Evolutionary conservation across 768 basidiomycete species (phyloP).

Genomic region (Cubamyces sp.): DNA sequence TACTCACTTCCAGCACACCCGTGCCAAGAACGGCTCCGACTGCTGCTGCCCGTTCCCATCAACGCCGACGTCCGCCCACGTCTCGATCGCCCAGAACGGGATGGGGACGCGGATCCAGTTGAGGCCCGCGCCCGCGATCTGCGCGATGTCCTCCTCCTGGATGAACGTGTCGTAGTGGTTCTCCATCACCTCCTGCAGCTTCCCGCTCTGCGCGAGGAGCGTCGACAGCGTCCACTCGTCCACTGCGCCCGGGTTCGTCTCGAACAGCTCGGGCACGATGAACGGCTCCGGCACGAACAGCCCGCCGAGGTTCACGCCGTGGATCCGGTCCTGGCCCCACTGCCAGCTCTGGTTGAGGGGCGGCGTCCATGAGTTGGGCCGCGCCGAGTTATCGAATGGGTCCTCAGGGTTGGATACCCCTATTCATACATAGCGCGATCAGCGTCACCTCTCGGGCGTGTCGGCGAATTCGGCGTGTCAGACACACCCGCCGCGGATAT

Average conservation of each 20-base stretch:
- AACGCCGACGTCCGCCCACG: slow-evolving; percentile 49
- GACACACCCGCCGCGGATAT: neutral
- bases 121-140: slow-evolving; percentile 61
- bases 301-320: slow-evolving; percentile 76
- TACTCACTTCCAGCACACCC: slow-evolving; percentile 71
- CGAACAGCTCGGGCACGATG: slow-evolving; percentile 66
- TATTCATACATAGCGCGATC: slow-evolving; percentile 30
- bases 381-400: slow-evolving; percentile 77
- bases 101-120: slow-evolving; percentile 85
- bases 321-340: slow-evolving; percentile 63
- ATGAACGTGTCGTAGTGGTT: slow-evolving; percentile 85
- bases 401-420: slow-evolving; percentile 70
- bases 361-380: slow-evolving; percentile 80
- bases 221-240: slow-evolving; percentile 73
- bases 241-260: slow-evolving; percentile 49
- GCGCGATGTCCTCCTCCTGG: slow-evolving; percentile 39
- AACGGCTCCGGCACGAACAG: slow-evolving; percentile 81
- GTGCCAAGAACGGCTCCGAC: slow-evolving; percentile 72
- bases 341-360: slow-evolving; percentile 76
- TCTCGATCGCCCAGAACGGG: slow-evolving; percentile 86
- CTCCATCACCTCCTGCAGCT: slow-evolving; percentile 45
- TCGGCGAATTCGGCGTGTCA: neutral
- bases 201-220: slow-evolving; percentile 62
- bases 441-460: neutral
- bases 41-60: slow-evolving; percentile 25